Percentiles rank a stretch among this genome's conserved stretches.
Conservation (phyloP, 495 filamentous ascomycete genomes). For the Mytilinidion resinicola region DNA sequence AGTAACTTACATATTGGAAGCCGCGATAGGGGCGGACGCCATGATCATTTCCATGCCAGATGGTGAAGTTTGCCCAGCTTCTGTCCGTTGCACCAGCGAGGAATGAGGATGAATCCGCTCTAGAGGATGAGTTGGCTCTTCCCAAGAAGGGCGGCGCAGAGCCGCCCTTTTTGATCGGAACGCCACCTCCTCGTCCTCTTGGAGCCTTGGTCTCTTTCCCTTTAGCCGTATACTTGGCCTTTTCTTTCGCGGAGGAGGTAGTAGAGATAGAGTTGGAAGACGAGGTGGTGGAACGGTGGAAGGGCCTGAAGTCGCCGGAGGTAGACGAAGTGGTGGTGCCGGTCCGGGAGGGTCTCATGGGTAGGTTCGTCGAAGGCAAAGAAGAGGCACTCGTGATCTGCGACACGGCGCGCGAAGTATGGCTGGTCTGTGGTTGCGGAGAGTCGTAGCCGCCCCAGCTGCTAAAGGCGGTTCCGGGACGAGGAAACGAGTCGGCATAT, state of each 20-base stretch:
- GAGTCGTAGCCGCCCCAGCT: slow-evolving; percentile 9
- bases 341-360: slow-evolving; percentile 5
- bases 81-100: slow-evolving; percentile 8
- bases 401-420: neutral
- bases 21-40: slow-evolving; percentile 23
- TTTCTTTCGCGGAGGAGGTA: slow-evolving; percentile 21
- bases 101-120: slow-evolving; percentile 6
- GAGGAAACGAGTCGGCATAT: slow-evolving; percentile 6
- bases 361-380: neutral
- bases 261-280: slow-evolving; percentile 11
- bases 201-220: slow-evolving; percentile 28
- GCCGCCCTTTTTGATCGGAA: slow-evolving; percentile 19
- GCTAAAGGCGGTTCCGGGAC: slow-evolving; percentile 19
- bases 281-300: slow-evolving; percentile 8
- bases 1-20: slow-evolving; percentile 21
- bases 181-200: slow-evolving; percentile 27
- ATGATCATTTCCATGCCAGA: slow-evolving; percentile 26
- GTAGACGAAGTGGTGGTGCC: slow-evolving; percentile 11
- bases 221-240: slow-evolving; percentile 21
- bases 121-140: slow-evolving; percentile 6
- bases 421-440: neutral
- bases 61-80: slow-evolving; percentile 24
- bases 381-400: neutral
- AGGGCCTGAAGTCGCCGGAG: slow-evolving; percentile 3
- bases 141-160: slow-evolving; percentile 5